These are phyloP conservation scores for Oryza nivara DNA, from an alignment of 176 grass and related monocot species.

Conservation along the genomic window DNA sequence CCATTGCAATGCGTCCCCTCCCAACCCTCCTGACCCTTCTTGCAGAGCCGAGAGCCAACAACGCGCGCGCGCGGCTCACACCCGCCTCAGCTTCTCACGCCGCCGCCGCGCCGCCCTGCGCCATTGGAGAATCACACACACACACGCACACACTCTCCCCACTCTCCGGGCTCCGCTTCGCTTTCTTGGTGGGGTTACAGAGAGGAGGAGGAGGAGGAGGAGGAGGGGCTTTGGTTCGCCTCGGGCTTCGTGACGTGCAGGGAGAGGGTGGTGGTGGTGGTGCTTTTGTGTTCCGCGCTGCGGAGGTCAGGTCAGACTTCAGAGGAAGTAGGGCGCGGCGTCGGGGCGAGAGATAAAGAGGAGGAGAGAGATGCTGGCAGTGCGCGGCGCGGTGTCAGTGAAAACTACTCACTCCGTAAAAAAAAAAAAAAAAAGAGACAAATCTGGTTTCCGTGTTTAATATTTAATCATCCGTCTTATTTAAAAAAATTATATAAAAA, in stretches of 20 bases:
- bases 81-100: conserved; percentile 33
- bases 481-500: no score
- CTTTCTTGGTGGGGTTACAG: conserved; percentile 33
- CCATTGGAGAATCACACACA: conserved; percentile 19
- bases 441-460: no score
- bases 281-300: conserved; percentile 60
- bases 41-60: no score
- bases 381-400: conserved; percentile 35
- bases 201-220: background rate
- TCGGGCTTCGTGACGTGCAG: conserved; percentile 49
- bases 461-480: no score
- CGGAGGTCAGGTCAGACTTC: conserved; percentile 37
- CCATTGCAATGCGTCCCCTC: conserved; percentile 46
- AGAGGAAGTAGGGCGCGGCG: conserved; percentile 40
- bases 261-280: background rate
- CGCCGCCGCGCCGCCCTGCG: conserved; percentile 7
- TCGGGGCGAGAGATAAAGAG: conserved; percentile 56
- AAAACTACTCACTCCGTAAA: background rate
- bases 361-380: background rate
- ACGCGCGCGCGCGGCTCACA: background rate
- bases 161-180: conserved; percentile 29
- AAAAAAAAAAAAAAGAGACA: no score
- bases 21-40: background rate
- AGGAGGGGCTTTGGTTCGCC: background rate
- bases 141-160: background rate